These are phyloP conservation scores for Benincasa hispida DNA, from an alignment of 306 rosid species.

Conservation along the genomic window DNA sequence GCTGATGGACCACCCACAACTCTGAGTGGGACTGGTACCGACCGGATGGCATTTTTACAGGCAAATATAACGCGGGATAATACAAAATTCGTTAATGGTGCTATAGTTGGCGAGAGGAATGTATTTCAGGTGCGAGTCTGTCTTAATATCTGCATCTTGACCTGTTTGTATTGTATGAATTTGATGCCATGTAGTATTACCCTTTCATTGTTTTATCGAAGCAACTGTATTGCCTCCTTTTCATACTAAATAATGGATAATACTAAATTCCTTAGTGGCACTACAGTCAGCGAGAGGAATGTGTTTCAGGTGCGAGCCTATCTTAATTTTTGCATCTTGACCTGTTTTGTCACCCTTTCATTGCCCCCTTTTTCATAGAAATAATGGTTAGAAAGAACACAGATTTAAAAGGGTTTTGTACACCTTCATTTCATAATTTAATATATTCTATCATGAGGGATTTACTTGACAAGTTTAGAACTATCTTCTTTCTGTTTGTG, in stretches of 20 bases:
- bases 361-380: not conserved
- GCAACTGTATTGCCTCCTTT: not conserved
- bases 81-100: constrained; percentile 82
- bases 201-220: not conserved
- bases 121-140: constrained; percentile 64
- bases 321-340: not conserved
- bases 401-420: not conserved
- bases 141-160: not conserved
- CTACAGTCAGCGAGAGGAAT: constrained; percentile 67
- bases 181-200: not conserved
- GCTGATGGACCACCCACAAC: constrained; percentile 97
- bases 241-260: constrained; percentile 26
- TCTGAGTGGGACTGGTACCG: constrained; percentile 91
- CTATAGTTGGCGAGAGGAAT: constrained; percentile 71
- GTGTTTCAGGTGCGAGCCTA: constrained; percentile 60
- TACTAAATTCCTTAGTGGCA: constrained; percentile 78
- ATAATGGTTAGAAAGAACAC: not conserved
- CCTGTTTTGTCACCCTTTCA: not conserved
- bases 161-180: not conserved
- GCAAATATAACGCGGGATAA: constrained; percentile 91
- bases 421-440: not conserved
- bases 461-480: not conserved
- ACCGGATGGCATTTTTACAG: constrained; percentile 79
- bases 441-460: not conserved
- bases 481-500: not conserved